These are phyloP conservation scores for Glaciozyma martinii DNA, from an alignment of 768 basidiomycete genomes.

Conservation along the genomic window DNA sequence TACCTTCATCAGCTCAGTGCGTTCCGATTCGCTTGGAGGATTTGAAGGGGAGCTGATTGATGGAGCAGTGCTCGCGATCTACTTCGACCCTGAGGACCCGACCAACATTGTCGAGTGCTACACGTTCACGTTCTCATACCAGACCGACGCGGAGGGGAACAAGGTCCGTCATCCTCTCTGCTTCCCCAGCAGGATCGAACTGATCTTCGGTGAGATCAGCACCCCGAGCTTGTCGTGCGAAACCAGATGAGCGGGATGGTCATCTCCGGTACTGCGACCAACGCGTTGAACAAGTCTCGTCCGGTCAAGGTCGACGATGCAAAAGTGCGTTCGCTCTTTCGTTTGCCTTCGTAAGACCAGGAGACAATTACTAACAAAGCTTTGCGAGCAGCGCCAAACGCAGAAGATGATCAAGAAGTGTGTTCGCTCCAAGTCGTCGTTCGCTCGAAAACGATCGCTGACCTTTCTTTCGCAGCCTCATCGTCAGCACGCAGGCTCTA, in stretches of 20 bases:
- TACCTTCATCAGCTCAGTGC: conserved; percentile 72
- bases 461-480: conserved; percentile 8
- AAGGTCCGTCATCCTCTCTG: conserved; percentile 3
- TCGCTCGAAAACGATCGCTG: neutral
- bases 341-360: no score
- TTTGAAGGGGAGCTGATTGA: neutral
- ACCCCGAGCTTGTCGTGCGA: conserved; percentile 23
- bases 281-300: neutral
- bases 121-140: conserved; percentile 33
- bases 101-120: conserved; percentile 53
- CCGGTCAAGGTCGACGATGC: conserved; percentile 21
- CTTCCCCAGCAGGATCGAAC: neutral
- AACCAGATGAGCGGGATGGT: conserved; percentile 27
- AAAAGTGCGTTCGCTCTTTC: neutral
- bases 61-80: conserved; percentile 20
- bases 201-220: neutral
- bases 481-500: conserved; percentile 27
- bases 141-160: conserved; percentile 21
- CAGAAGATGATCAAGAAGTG: conserved; percentile 63
- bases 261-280: conserved; percentile 7
- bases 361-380: no score
- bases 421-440: neutral
- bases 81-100: conserved; percentile 63
- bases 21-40: conserved; percentile 23
- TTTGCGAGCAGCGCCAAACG: conserved; percentile 7